These are phyloP conservation scores for Salix udensis DNA, from an alignment of 345 rosid species.

Conservation along the genomic window DNA sequence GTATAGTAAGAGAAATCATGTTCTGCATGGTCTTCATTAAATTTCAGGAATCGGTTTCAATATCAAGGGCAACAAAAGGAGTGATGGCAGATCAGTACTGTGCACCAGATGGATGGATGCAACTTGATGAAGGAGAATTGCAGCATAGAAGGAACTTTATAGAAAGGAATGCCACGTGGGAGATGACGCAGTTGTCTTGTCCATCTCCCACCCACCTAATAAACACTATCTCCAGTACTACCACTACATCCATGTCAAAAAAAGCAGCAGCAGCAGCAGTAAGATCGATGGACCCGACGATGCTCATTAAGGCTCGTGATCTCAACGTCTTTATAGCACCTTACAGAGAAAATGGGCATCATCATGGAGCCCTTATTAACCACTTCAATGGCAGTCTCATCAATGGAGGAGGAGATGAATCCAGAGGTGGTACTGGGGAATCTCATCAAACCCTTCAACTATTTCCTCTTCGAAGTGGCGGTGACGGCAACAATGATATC, in stretches of 20 bases:
- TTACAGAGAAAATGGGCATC: slow-evolving; percentile 29
- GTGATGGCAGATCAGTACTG: slow-evolving; percentile 28
- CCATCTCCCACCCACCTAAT: slow-evolving; percentile 40
- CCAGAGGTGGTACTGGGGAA: slow-evolving; percentile 24
- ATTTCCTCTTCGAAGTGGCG: slow-evolving; percentile 52
- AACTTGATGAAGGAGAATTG: slow-evolving; percentile 39
- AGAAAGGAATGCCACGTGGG: slow-evolving; percentile 67
- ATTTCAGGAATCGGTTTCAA: slow-evolving; percentile 44
- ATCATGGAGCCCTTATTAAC: slow-evolving; percentile 9
- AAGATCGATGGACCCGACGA: slow-evolving; percentile 31
- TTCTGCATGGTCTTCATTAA: slow-evolving; percentile 10
- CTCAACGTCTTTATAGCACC: slow-evolving; percentile 35
- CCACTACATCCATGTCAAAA: neutral
- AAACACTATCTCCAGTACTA: slow-evolving; percentile 29
- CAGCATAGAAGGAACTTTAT: slow-evolving; percentile 31
- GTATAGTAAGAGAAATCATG: neutral
- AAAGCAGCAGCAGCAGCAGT: slow-evolving; percentile 13
- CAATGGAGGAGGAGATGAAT: slow-evolving; percentile 12
- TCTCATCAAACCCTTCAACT: slow-evolving; percentile 67
- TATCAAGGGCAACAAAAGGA: slow-evolving; percentile 34
- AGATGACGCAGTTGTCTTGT: slow-evolving; percentile 49
- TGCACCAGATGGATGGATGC: slow-evolving; percentile 42
- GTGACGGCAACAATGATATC: slow-evolving; percentile 19
- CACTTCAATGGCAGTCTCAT: slow-evolving; percentile 14
- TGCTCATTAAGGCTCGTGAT: slow-evolving; percentile 24